These are phyloP conservation scores for Gossypium longicalyx DNA, from an alignment of 345 rosid species.

Conservation along the genomic window DNA sequence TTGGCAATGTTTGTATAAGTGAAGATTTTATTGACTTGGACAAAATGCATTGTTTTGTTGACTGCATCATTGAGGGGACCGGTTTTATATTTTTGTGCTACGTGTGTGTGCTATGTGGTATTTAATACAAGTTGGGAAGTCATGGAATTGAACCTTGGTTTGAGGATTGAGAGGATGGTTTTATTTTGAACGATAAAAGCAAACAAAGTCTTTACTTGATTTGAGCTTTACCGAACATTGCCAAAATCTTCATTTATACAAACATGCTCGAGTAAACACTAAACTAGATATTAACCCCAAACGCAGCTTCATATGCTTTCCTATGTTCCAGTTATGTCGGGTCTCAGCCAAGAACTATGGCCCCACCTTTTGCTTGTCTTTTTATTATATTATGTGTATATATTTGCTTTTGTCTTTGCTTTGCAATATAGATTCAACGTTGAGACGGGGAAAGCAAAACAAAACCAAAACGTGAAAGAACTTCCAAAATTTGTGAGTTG, in stretches of 20 bases:
- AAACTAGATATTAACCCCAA: neutral
- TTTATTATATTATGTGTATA: too few relatives aligned
- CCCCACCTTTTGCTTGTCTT: neutral
- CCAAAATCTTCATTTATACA: too few relatives aligned
- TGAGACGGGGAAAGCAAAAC: neutral
- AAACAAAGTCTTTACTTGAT: neutral
- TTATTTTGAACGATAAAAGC: neutral
- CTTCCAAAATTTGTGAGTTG: neutral
- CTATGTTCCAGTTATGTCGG: neutral
- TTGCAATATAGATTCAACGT: neutral
- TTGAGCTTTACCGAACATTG: neutral
- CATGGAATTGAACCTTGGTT: neutral
- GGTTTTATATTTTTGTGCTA: neutral
- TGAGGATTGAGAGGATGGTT: neutral
- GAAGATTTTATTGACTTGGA: neutral
- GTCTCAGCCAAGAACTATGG: neutral
- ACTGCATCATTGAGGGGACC: neutral
- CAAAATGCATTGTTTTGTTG: neutral
- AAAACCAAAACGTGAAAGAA: constrained; percentile 1
- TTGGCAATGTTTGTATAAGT: neutral
- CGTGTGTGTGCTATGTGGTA: neutral
- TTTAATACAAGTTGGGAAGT: neutral
- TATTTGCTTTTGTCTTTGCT: neutral
- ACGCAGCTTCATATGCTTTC: neutral
- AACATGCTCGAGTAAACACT: neutral